These are phyloP conservation scores for Rhynchospora tenuis DNA, from an alignment of 176 grass and related monocot genomes.

Conservation along the genomic window DNA sequence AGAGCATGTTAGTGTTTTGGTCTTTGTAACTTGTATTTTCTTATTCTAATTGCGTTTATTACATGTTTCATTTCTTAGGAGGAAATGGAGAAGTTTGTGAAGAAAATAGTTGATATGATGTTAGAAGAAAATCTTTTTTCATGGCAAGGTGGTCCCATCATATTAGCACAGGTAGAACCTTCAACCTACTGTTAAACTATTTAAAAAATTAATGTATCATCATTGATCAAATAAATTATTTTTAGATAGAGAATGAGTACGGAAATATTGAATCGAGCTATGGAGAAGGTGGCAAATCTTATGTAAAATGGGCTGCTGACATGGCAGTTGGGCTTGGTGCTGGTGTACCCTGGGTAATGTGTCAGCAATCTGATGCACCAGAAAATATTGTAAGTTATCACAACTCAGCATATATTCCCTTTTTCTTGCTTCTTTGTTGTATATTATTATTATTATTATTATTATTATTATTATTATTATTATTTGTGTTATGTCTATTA, in stretches of 20 bases:
- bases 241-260: slow-evolving; percentile 98
- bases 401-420: neutral
- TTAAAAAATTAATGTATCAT: slow-evolving; percentile 14
- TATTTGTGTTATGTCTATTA: neutral
- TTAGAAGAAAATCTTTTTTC: slow-evolving; percentile 86
- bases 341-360: slow-evolving; percentile 94
- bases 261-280: slow-evolving; percentile 71
- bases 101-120: slow-evolving; percentile 75
- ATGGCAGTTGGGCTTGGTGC: slow-evolving; percentile 80
- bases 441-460: neutral
- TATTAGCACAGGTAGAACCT: slow-evolving; percentile 66
- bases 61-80: slow-evolving; percentile 25
- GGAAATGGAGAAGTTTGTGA: slow-evolving; percentile 95
- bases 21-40: slow-evolving; percentile 1
- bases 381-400: slow-evolving; percentile 62
- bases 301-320: slow-evolving; percentile 82
- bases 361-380: slow-evolving; percentile 84
- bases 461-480: neutral
- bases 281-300: slow-evolving; percentile 81
- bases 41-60: slow-evolving; percentile 2
- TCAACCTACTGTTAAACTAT: neutral
- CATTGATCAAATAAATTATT: slow-evolving; percentile 17
- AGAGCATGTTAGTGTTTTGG: neutral
- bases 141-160: slow-evolving; percentile 98
- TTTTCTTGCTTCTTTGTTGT: slow-evolving; percentile 18